Percentiles rank a stretch among this genome's conserved stretches.
Evolutionary conservation across 2,329 filamentous ascomycete genomes (phyloP).

Genomic region (Aureobasidium sp.): DNA sequence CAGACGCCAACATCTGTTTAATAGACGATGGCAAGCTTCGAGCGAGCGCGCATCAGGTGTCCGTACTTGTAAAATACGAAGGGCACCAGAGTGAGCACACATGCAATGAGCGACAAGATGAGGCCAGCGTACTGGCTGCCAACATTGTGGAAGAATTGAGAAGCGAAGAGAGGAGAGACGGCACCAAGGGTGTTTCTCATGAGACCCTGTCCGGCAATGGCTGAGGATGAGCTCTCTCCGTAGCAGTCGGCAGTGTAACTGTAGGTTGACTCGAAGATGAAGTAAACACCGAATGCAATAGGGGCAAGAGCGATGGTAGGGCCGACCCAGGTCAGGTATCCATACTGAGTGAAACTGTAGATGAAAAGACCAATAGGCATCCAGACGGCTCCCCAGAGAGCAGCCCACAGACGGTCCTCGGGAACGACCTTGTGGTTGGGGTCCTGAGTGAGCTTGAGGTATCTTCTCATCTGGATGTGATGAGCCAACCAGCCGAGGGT

Average conservation of each 20-base stretch:
- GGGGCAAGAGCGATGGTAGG: conserved; percentile 43
- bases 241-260: conserved; percentile 49
- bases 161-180: conserved; percentile 46
- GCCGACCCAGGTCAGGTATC: conserved; percentile 42
- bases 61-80: conserved; percentile 41
- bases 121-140: conserved; percentile 48
- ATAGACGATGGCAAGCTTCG: conserved; percentile 30
- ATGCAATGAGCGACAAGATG: conserved; percentile 42
- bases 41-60: conserved; percentile 32
- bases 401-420: conserved; percentile 44
- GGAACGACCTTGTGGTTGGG: conserved; percentile 31
- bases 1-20: not conserved
- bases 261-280: conserved; percentile 42
- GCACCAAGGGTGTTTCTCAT: conserved; percentile 49
- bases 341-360: conserved; percentile 49
- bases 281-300: conserved; percentile 49
- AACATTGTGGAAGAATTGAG: conserved; percentile 47
- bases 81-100: conserved; percentile 35
- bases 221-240: conserved; percentile 37
- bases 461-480: conserved; percentile 46
- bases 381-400: conserved; percentile 42
- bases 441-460: conserved; percentile 35
- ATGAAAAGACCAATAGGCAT: conserved; percentile 46
- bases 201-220: conserved; percentile 45
- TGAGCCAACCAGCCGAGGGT: conserved; percentile 41